Base-by-base conservation (phyloP, 768 basidiomycete species). In the Clavaria fumosa region DNA sequence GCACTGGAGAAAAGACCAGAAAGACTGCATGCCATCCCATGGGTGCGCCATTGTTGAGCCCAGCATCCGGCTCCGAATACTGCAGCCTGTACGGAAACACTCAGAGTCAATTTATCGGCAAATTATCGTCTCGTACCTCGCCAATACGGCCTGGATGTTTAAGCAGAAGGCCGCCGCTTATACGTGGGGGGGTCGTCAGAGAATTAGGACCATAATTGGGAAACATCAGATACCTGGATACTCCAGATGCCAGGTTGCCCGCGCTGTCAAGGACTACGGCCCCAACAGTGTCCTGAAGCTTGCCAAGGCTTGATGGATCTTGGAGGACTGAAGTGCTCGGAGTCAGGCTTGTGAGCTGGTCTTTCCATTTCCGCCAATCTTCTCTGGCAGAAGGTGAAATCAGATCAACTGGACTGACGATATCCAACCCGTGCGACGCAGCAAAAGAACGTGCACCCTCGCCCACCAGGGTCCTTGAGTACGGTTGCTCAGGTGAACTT, bases 101-200 rank as follows among this genome's bases (percentile, higher is more conserved):
- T 35, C 34, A 35, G 23, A 35, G 2, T 4, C 4, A 7, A 26
- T 10, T 7, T 18, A 39, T 10, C 22, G 20, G 35, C 20, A 23
- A 22, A 19, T 28, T 31, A 35, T 15, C 15, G 36, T 4, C 23
- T 31, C 48, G 30, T 43, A 82, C 82, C 62, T 86, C 81, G 20
- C 84, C 85, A 3, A 85, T 53, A 33, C 84, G 62, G 9, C 84
- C 84, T 3, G 80, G 64, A 34, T 63, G 54, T 51, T 88, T 88
- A 38, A 88, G 63, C 36, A 88, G 59, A n/a, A 88, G 53, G 0
- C 84, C 84, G 4, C 84, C 84, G 45, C 84, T 86, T n/a, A n/a
- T n/a, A n/a, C n/a, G 41, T 17, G n/a, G 32, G 38, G 21, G 37
- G 28, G 30, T 20, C 40, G 19, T 6, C n/a, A 31, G 4, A 35